Conservation (phyloP, 441 rosid species). For the Populus hybrid region DNA sequence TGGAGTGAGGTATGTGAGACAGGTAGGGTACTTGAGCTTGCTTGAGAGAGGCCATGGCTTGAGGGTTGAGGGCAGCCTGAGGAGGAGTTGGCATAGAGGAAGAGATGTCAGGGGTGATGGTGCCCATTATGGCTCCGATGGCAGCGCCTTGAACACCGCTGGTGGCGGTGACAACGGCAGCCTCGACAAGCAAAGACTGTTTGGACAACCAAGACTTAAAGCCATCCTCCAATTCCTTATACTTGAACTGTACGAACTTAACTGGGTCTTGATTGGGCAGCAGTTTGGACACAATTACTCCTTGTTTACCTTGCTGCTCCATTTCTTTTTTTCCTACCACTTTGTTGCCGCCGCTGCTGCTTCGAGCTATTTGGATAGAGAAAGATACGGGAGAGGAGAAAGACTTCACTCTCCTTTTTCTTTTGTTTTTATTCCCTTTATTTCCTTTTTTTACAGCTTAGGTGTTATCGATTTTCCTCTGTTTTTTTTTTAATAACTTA, state of each 20-base stretch:
- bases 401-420: background rate
- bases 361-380: background rate
- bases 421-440: background rate
- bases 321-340: background rate
- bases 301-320: conserved; percentile 40
- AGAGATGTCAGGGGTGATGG: conserved; percentile 61
- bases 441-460: background rate
- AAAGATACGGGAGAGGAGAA: background rate
- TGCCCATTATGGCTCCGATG: conserved; percentile 82
- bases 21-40: conserved; percentile 69
- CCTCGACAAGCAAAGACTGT: conserved; percentile 78
- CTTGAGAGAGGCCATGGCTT: conserved; percentile 80
- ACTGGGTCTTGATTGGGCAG: conserved; percentile 55
- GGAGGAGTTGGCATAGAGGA: conserved; percentile 50
- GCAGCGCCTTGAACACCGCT: conserved; percentile 76
- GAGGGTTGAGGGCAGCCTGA: conserved; percentile 35
- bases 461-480: background rate
- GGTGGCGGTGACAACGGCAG: conserved; percentile 72
- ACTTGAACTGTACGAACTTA: conserved; percentile 47
- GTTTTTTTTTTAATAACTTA: background rate
- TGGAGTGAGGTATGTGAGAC: background rate
- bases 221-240: conserved; percentile 58
- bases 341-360: background rate
- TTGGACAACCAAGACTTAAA: conserved; percentile 76
- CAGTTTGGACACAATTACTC: conserved; percentile 30